phyloP scores from a whole-genome alignment of 495 filamentous ascomycete genomes.

The Jackrogersella minutella region DNA sequence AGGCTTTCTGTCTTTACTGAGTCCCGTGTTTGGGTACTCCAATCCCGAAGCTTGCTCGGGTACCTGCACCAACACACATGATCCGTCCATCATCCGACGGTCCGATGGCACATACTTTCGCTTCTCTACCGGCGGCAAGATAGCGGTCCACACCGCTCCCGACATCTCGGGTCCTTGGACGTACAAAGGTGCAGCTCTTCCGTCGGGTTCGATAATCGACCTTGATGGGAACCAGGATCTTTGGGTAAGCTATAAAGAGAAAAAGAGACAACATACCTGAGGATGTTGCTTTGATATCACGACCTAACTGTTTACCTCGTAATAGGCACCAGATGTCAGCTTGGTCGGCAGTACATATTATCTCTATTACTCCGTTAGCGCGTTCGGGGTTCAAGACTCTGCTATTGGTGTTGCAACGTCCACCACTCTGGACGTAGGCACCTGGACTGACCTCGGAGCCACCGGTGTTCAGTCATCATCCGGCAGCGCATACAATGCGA shows the following conservation, averaged over 20 bases:
- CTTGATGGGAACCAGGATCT: constrained; percentile 62
- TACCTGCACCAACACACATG: constrained; percentile 67
- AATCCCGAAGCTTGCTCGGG: constrained; percentile 67
- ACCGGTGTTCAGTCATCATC: constrained; percentile 59
- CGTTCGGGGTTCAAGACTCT: constrained; percentile 68
- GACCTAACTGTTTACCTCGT: background rate
- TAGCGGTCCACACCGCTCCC: constrained; percentile 66
- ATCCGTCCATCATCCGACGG: constrained; percentile 70
- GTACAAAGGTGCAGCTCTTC: constrained; percentile 63
- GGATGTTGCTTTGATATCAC: background rate
- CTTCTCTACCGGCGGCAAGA: constrained; percentile 70
- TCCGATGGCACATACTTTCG: constrained; percentile 75
- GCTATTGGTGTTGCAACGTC: constrained; percentile 76
- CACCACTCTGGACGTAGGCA: constrained; percentile 63
- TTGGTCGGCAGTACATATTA: constrained; percentile 67
- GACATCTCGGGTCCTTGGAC: constrained; percentile 72
- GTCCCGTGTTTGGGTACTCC: constrained; percentile 46
- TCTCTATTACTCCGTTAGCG: constrained; percentile 74
- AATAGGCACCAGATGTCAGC: constrained; percentile 72
- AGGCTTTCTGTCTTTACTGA: constrained; percentile 13
- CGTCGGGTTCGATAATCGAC: constrained; percentile 63
- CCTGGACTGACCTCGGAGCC: constrained; percentile 65
- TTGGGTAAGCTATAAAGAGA: constrained; percentile 59
- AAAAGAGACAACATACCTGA: background rate
- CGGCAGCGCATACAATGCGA: constrained; percentile 68